Evolutionary conservation across 2,329 filamentous ascomycete genomes (phyloP).

Genomic region (Trichophyton verrucosum): DNA sequence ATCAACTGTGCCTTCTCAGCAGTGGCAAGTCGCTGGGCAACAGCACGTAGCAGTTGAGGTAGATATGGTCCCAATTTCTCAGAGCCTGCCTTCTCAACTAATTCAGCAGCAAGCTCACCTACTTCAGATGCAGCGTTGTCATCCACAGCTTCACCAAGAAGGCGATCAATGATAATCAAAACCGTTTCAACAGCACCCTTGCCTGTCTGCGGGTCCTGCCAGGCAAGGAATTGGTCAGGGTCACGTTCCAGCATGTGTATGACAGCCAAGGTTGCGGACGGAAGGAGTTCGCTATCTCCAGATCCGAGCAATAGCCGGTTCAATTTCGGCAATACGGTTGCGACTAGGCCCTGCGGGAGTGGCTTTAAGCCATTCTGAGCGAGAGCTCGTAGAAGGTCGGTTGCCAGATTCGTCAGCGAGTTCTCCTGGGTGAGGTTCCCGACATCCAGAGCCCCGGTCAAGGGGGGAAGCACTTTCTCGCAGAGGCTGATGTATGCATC

Average conservation of each 20-base stretch:
- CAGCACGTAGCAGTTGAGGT: conserved; percentile 74
- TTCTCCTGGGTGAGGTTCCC: conserved; percentile 69
- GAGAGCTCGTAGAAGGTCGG: conserved; percentile 69
- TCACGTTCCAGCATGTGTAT: conserved; percentile 87
- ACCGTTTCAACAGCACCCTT: conserved; percentile 80
- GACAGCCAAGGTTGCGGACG: conserved; percentile 71
- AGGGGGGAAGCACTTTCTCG: conserved; percentile 70
- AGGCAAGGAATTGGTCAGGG: conserved; percentile 75
- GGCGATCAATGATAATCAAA: conserved; percentile 79
- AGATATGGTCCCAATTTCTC: conserved; percentile 84
- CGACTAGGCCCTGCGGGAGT: conserved; percentile 74
- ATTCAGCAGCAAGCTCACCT: conserved; percentile 79
- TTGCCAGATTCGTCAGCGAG: conserved; percentile 72
- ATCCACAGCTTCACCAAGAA: conserved; percentile 71
- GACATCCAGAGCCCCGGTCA: conserved; percentile 82
- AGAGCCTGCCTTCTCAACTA: conserved; percentile 89
- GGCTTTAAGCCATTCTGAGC: conserved; percentile 74
- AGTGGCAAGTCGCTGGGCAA: conserved; percentile 70
- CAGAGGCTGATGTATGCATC: conserved; percentile 68
- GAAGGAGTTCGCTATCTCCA: conserved; percentile 75
- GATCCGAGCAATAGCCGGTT: conserved; percentile 70
- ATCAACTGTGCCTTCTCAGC: conserved; percentile 83
- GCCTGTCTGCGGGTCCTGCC: conserved; percentile 62
- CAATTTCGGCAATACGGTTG: conserved; percentile 74
- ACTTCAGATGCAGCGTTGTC: conserved; percentile 95